Percentiles rank a stretch among this genome's conserved stretches.
Conservation (phyloP, 2,329 filamentous ascomycete species). For the Zymoseptoria tritici region DNA sequence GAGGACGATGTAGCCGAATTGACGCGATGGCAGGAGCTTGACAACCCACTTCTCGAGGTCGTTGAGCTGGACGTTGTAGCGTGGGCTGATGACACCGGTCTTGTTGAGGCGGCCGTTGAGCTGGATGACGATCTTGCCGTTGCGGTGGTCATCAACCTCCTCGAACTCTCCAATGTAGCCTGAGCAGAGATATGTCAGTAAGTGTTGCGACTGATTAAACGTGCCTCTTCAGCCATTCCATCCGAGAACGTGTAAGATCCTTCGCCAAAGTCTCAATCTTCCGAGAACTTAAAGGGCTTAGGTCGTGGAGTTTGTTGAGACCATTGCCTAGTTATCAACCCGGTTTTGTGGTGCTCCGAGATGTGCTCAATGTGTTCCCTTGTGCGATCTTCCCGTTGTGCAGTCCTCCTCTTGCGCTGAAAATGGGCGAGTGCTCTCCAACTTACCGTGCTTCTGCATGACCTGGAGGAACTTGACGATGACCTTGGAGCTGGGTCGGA, state of each 20-base stretch:
- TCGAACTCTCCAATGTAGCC: slow-evolving; percentile 99
- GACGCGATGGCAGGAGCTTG: slow-evolving; percentile 97
- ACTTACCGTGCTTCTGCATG: slow-evolving; percentile 99
- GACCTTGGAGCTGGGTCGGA: slow-evolving; percentile 98
- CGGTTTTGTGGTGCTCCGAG: slow-evolving; percentile 44
- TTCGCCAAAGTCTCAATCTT: slow-evolving; percentile 69
- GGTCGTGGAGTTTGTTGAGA: slow-evolving; percentile 70
- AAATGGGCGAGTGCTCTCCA: slow-evolving; percentile 4
- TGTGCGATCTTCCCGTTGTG: background rate
- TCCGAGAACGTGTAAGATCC: slow-evolving; percentile 97
- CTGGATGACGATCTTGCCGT: slow-evolving; percentile 99
- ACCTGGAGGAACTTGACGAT: slow-evolving; percentile 98
- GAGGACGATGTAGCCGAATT: slow-evolving; percentile 98
- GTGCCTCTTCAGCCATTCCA: slow-evolving; percentile 64
- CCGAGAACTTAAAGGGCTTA: slow-evolving; percentile 99
- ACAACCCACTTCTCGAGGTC: slow-evolving; percentile 99
- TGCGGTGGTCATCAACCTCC: slow-evolving; percentile 98
- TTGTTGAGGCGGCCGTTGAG: slow-evolving; percentile 98
- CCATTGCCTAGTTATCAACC: slow-evolving; percentile 99
- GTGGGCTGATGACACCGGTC: slow-evolving; percentile 97
- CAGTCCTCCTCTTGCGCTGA: slow-evolving; percentile 17
- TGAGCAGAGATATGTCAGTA: slow-evolving; percentile 50
- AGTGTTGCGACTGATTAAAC: slow-evolving; percentile 94
- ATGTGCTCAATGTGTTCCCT: background rate
- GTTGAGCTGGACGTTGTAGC: slow-evolving; percentile 96